phyloP scores from a whole-genome alignment of 2,329 filamentous ascomycete genomes.

The Diaporthe australafricana region DNA sequence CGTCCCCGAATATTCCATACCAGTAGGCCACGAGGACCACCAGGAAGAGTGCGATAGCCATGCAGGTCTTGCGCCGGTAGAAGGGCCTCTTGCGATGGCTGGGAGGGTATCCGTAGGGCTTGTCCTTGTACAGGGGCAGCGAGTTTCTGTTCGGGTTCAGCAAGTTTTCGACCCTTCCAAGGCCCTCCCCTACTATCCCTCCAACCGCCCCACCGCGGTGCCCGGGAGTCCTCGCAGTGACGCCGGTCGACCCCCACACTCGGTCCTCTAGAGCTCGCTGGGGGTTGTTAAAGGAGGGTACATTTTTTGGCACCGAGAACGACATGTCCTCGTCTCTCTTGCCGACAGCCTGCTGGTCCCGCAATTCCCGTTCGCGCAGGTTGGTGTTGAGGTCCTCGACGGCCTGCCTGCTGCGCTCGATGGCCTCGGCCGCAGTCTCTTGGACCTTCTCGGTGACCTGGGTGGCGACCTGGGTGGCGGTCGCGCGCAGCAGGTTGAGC shows the following conservation, averaged over 20 bases:
- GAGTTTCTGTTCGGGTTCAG: conserved; percentile 67
- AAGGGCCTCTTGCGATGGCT: conserved; percentile 69
- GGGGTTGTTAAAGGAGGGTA: conserved; percentile 75
- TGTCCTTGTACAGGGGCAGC: conserved; percentile 98
- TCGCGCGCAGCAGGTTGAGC: conserved; percentile 60
- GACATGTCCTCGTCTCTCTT: conserved; percentile 61
- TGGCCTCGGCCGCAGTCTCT: conserved; percentile 59
- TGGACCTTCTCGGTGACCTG: conserved; percentile 44
- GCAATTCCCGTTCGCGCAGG: conserved; percentile 36
- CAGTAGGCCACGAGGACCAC: conserved; percentile 76
- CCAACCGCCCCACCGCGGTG: conserved; percentile 41
- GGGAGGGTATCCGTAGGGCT: conserved; percentile 81
- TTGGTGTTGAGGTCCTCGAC: conserved; percentile 50
- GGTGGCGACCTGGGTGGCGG: conserved; percentile 57
- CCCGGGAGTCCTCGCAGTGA: conserved; percentile 52
- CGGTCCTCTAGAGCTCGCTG: conserved; percentile 74
- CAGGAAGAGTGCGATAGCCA: conserved; percentile 57
- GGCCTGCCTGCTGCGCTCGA: conserved; percentile 61
- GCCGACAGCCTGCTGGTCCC: conserved; percentile 45
- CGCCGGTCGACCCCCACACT: conserved; percentile 69
- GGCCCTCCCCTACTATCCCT: conserved; percentile 63
- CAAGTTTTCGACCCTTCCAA: conserved; percentile 72
- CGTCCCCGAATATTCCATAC: conserved; percentile 68
- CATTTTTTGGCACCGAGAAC: conserved; percentile 76
- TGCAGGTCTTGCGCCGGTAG: conserved; percentile 73